Evolutionary conservation across 805 yeast genomes (phyloP).

Genomic region (Brettanomyces sp.): DNA sequence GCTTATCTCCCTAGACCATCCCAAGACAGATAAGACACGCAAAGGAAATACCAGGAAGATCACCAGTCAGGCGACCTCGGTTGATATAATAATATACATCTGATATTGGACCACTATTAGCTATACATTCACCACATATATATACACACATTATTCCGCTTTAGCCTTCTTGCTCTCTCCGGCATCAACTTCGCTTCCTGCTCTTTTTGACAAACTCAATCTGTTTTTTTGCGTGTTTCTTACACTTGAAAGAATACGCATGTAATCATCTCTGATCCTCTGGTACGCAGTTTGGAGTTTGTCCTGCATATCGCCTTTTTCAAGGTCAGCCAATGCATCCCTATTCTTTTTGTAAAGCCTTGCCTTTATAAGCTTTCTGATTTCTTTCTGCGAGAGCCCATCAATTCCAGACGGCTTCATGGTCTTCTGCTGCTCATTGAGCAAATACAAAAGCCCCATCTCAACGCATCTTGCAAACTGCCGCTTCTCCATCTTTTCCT

Average conservation of each 20-base stretch:
- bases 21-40: too few species aligned
- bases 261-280: conserved; percentile 62
- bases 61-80: too few species aligned
- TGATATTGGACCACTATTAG: too few species aligned
- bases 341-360: conserved; percentile 71
- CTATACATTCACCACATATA: too few species aligned
- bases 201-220: not conserved
- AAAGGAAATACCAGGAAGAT: too few species aligned
- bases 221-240: not conserved
- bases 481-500: conserved; percentile 58
- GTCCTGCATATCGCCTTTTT: conserved; percentile 51
- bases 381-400: conserved; percentile 23
- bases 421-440: conserved; percentile 14
- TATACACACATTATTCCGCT: not conserved
- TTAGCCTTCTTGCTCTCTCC: not conserved
- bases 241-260: conserved; percentile 4
- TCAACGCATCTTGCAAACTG: conserved; percentile 75
- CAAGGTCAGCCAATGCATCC: conserved; percentile 66
- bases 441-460: conserved; percentile 48
- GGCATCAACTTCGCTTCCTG: not conserved
- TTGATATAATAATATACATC: too few species aligned
- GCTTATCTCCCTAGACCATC: too few species aligned
- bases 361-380: conserved; percentile 58
- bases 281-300: conserved; percentile 70
- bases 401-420: conserved; percentile 9